Conservation (phyloP, 257 asterid species). For the Eustoma russellianum region DNA sequence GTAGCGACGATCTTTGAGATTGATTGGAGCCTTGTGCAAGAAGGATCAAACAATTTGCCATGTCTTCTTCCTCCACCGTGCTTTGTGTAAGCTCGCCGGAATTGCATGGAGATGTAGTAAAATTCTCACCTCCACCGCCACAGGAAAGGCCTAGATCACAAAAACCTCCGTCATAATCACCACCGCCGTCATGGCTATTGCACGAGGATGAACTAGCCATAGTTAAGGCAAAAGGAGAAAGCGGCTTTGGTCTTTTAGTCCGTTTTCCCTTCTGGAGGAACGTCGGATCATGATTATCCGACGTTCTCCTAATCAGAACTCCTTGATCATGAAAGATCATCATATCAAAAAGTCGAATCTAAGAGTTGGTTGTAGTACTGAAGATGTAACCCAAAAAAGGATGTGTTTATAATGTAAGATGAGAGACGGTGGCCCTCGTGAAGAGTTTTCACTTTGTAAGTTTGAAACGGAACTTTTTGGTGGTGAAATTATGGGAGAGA, state of each 20-base stretch:
- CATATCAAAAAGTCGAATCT: no score
- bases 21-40: slow-evolving; percentile 20
- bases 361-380: no score
- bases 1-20: not conserved
- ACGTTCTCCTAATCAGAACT: no score
- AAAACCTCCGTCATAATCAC: slow-evolving; percentile 3
- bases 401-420: slow-evolving; percentile 2
- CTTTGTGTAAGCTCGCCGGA: slow-evolving; percentile 18
- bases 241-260: slow-evolving; percentile 51
- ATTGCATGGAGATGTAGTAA: slow-evolving; percentile 17
- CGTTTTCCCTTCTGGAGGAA: slow-evolving; percentile 29
- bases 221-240: slow-evolving; percentile 42
- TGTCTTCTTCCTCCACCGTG: slow-evolving; percentile 29
- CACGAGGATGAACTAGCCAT: slow-evolving; percentile 42
- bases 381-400: no score
- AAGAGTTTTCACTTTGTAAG: slow-evolving; percentile 2
- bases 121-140: not conserved
- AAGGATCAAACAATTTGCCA: slow-evolving; percentile 40
- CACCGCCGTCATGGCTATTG: slow-evolving; percentile 15
- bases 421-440: slow-evolving; percentile 11
- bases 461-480: not conserved
- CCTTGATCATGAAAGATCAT: no score
- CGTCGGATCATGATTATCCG: no score
- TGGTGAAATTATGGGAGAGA: not conserved
- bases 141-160: slow-evolving; percentile 4